Percentiles rank a stretch among this genome's conserved stretches.
Conservation (phyloP, 164 flowering plant genomes). For the Chloranthus sessilifolius region DNA sequence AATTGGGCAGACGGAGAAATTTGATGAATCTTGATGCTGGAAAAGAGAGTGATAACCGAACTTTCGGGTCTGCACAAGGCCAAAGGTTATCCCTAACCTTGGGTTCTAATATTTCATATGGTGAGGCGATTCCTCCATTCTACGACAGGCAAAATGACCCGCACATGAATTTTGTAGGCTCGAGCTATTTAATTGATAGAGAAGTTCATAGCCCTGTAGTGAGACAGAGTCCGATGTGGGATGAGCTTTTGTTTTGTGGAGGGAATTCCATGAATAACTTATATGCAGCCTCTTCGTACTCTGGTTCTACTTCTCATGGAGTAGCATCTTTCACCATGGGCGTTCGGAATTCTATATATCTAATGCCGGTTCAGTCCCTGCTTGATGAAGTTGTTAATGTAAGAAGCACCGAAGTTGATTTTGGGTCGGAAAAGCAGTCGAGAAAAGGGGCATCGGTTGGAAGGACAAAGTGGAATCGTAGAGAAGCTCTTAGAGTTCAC, state of each 20-base stretch:
- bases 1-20: conserved; percentile 35
- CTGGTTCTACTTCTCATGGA: conserved; percentile 29
- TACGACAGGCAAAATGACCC: conserved; percentile 31
- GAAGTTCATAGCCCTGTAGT: conserved; percentile 28
- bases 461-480: conserved; percentile 22
- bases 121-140: conserved; percentile 27
- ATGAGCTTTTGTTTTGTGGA: conserved; percentile 18
- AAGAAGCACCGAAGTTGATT: conserved; percentile 33
- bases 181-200: conserved; percentile 26
- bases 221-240: conserved; percentile 16
- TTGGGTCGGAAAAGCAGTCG: conserved; percentile 28
- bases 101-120: conserved; percentile 50
- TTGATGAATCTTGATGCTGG: conserved; percentile 53
- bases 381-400: conserved; percentile 59
- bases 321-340: conserved; percentile 22
- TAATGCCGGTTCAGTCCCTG: conserved; percentile 57
- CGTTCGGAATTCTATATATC: conserved; percentile 45
- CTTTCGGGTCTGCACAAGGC: conserved; percentile 17
- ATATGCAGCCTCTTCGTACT: conserved; percentile 28
- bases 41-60: conserved; percentile 31
- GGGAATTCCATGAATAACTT: conserved; percentile 5
- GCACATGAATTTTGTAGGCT: conserved; percentile 22
- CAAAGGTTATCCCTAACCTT: conserved; percentile 70
- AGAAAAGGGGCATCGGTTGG: conserved; percentile 7
- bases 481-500: conserved; percentile 29